Percentiles rank a stretch among this genome's conserved stretches.
phyloP scores from a whole-genome alignment of 345 rosid species.

The Bruguiera parviflora region DNA sequence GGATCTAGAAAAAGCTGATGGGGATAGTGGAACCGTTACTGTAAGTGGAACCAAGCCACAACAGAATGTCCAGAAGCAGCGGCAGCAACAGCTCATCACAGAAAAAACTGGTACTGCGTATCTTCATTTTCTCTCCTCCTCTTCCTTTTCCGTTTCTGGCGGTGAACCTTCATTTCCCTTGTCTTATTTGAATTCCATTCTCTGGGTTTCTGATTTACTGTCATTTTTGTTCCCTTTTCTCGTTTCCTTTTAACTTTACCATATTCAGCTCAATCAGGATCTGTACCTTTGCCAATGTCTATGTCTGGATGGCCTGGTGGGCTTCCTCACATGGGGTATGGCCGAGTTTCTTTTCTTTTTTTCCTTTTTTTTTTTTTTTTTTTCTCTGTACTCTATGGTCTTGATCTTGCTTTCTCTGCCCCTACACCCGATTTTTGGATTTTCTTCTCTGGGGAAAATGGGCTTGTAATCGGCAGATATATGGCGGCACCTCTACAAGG shows the following conservation, averaged over 20 bases:
- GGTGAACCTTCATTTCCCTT: conserved; percentile 1
- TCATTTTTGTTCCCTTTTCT: neutral
- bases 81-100: conserved; percentile 27
- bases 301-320: conserved; percentile 92
- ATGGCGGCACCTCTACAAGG: conserved; percentile 91
- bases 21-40: conserved; percentile 28
- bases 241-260: neutral
- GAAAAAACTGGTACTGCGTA: conserved; percentile 56
- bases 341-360: neutral
- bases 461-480: conserved; percentile 49
- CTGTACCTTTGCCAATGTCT: conserved; percentile 73
- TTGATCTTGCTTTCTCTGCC: neutral
- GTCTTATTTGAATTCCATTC: neutral
- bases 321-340: conserved; percentile 95
- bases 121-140: neutral
- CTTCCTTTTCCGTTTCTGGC: neutral
- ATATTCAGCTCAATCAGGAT: conserved; percentile 58
- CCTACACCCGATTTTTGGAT: neutral
- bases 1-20: conserved; percentile 76
- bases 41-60: conserved; percentile 37
- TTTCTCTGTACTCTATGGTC: neutral
- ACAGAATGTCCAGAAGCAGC: conserved; percentile 54
- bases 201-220: conserved; percentile 13
- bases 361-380: neutral
- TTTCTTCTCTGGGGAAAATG: conserved; percentile 19